phyloP scores from a whole-genome alignment of 257 asterid species.

The Haberlea rhodopensis region DNA sequence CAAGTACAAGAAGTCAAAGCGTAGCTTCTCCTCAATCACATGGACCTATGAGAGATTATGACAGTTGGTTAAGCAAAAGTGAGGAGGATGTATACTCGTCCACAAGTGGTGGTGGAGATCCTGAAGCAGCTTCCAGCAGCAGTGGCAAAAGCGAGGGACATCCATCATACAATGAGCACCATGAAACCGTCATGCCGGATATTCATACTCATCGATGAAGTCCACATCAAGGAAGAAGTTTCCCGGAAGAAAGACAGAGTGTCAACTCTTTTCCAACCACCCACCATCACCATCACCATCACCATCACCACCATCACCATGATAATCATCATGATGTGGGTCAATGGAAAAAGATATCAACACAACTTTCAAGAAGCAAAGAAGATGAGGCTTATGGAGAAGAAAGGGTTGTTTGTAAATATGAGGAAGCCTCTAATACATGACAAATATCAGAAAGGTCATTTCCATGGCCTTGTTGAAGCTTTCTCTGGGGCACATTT shows the following conservation, averaged over 20 bases:
- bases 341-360: constrained; percentile 15
- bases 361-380: constrained; percentile 28
- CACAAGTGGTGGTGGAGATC: constrained; percentile 28
- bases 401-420: too few species aligned
- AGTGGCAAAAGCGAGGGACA: constrained; percentile 28
- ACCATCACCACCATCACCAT: constrained; percentile 27
- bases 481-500: too few species aligned
- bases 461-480: too few species aligned
- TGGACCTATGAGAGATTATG: constrained; percentile 24
- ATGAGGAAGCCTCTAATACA: too few species aligned
- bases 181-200: background rate
- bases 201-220: constrained; percentile 15
- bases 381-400: constrained; percentile 35
- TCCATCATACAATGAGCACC: constrained; percentile 29
- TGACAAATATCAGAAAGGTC: too few species aligned
- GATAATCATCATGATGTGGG: constrained; percentile 4
- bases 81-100: constrained; percentile 40
- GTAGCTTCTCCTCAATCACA: constrained; percentile 21
- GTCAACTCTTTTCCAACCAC: constrained; percentile 53
- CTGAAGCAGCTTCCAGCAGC: constrained; percentile 25
- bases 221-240: constrained; percentile 31
- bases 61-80: constrained; percentile 34
- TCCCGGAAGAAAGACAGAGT: constrained; percentile 45
- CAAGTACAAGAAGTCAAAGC: constrained; percentile 35
- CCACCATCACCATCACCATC: constrained; percentile 61